Percentiles rank a stretch among this genome's conserved stretches.
Evolutionary conservation across 2,329 filamentous ascomycete species (phyloP).

Genomic region (Diaporthe nobilis): DNA sequence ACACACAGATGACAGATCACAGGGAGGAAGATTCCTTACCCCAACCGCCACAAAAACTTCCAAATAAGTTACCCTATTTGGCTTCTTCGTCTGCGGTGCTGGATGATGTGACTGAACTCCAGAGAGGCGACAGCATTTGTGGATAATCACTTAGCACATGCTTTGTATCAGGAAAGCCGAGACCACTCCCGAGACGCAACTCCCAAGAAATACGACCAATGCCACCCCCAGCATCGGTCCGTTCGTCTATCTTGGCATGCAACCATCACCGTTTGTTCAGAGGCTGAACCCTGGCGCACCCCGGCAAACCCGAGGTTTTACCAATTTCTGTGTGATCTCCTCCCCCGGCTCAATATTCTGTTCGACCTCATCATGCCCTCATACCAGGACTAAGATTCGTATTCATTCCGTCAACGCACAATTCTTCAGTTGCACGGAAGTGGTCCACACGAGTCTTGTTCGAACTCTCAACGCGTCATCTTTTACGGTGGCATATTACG

Average conservation of each 20-base stretch:
- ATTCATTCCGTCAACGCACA: background rate
- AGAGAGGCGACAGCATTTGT: background rate
- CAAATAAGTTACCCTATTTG: slow-evolving; percentile 3
- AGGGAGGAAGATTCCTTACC: slow-evolving; percentile 13
- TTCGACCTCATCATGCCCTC: slow-evolving; percentile 15
- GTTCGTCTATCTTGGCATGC: slow-evolving; percentile 31
- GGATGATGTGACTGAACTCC: background rate
- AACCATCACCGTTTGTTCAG: slow-evolving; percentile 1
- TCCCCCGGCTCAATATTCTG: background rate
- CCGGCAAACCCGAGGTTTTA: slow-evolving; percentile 27
- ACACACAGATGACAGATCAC: background rate
- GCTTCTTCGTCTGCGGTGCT: background rate
- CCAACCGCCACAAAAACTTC: background rate
- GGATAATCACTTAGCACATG: slow-evolving; percentile 19
- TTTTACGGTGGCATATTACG: background rate
- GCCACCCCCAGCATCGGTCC: slow-evolving; percentile 4
- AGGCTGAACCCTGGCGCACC: background rate
- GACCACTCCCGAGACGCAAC: slow-evolving; percentile 14
- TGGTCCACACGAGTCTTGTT: background rate
- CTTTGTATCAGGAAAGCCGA: slow-evolving; percentile 8
- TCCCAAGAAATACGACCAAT: slow-evolving; percentile 22
- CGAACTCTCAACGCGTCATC: background rate
- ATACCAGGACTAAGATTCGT: background rate
- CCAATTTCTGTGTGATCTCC: background rate
- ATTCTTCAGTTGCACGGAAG: background rate